A percentile compares a stretch with the other conserved stretches of the same genome.
These are phyloP conservation scores for Penicillium psychrofluorescens DNA, from an alignment of 495 filamentous ascomycete species.

Conservation along the genomic window DNA sequence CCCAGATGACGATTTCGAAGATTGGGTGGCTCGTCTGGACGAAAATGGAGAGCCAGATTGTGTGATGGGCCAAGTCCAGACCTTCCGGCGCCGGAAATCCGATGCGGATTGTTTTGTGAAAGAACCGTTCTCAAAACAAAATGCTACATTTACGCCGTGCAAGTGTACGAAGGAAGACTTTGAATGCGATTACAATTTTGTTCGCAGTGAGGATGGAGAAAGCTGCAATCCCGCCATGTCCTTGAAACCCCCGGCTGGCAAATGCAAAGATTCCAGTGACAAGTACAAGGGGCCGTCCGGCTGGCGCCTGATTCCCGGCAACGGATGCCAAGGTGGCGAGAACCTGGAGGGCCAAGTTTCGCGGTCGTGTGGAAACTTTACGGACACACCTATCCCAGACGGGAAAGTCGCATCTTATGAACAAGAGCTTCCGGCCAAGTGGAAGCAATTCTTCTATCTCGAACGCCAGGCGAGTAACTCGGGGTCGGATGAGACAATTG, in stretches of 20 bases:
- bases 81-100: slow-evolving; percentile 70
- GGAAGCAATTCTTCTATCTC: slow-evolving; percentile 68
- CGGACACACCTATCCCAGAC: slow-evolving; percentile 38
- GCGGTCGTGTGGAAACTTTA: slow-evolving; percentile 44
- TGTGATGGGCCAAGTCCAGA: slow-evolving; percentile 91
- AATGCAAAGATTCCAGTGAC: slow-evolving; percentile 58
- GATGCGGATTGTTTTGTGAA: slow-evolving; percentile 84
- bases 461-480: slow-evolving; percentile 63
- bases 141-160: slow-evolving; percentile 59
- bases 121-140: slow-evolving; percentile 70
- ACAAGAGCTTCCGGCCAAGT: slow-evolving; percentile 49
- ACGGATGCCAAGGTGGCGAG: slow-evolving; percentile 58
- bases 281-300: slow-evolving; percentile 81
- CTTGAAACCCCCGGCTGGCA: slow-evolving; percentile 43
- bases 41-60: slow-evolving; percentile 75
- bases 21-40: slow-evolving; percentile 78
- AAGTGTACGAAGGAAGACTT: slow-evolving; percentile 77
- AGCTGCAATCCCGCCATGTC: slow-evolving; percentile 56
- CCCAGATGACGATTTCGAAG: slow-evolving; percentile 65
- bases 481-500: slow-evolving; percentile 71
- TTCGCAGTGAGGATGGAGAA: slow-evolving; percentile 52
- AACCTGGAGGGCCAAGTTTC: slow-evolving; percentile 38
- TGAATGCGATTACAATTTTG: slow-evolving; percentile 91
- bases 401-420: slow-evolving; percentile 47
- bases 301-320: slow-evolving; percentile 87